Conservation (phyloP, 495 filamentous ascomycete species). For the Articulospora tetracladia region DNA sequence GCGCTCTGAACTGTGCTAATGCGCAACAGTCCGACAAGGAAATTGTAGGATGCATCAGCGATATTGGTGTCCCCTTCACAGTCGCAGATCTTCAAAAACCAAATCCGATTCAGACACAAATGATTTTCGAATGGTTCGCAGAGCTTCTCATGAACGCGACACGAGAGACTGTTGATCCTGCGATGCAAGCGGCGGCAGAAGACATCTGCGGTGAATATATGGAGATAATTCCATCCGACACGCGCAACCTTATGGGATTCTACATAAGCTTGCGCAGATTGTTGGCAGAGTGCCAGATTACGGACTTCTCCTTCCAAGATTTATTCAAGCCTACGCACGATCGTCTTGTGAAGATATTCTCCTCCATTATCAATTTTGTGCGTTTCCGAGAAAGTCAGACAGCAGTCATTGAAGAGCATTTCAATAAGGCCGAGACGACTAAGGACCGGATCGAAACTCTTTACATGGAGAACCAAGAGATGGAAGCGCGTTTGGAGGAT, state of each 20-base stretch:
- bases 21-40: constrained; percentile 61
- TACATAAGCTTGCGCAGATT: constrained; percentile 74
- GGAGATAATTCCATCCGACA: constrained; percentile 80
- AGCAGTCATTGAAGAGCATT: constrained; percentile 81
- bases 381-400: constrained; percentile 92
- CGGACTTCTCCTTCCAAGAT: constrained; percentile 89
- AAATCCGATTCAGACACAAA: constrained; percentile 87
- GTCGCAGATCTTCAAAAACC: constrained; percentile 90
- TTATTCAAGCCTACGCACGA: constrained; percentile 83
- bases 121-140: constrained; percentile 96
- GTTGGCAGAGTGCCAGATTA: constrained; percentile 82
- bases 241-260: constrained; percentile 89
- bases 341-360: constrained; percentile 86
- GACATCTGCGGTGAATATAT: constrained; percentile 76
- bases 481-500: constrained; percentile 73
- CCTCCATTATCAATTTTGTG: constrained; percentile 97
- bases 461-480: constrained; percentile 78
- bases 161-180: constrained; percentile 85
- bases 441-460: constrained; percentile 85
- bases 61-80: constrained; percentile 86
- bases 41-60: constrained; percentile 94
- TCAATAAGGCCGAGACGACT: constrained; percentile 80
- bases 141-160: constrained; percentile 90
- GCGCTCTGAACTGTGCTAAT: neutral
- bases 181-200: constrained; percentile 85